Evolutionary conservation across 768 basidiomycete genomes (phyloP).

Genomic region (Podaxis sp.): DNA sequence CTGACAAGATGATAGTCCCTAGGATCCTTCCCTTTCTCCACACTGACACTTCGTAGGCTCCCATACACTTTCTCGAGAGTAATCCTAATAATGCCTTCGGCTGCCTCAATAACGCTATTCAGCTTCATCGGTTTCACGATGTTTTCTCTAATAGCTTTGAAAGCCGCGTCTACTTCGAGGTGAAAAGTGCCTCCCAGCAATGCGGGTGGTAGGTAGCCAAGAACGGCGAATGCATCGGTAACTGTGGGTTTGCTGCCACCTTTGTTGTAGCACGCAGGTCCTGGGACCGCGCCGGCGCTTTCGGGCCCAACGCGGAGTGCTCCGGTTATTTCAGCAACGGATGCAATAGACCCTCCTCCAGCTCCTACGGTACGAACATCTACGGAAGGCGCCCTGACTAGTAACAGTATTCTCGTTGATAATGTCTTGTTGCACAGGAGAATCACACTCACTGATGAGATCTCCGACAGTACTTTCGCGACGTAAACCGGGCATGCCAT

Average conservation of each 20-base stretch:
- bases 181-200: conserved; percentile 28
- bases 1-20: conserved; percentile 28
- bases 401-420: background rate
- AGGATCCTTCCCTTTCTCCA: conserved; percentile 32
- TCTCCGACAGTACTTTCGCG: conserved; percentile 29
- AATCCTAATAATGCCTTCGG: conserved; percentile 28
- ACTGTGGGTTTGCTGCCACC: conserved; percentile 30
- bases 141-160: conserved; percentile 21
- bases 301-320: conserved; percentile 30
- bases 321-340: conserved; percentile 25
- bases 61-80: conserved; percentile 31
- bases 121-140: conserved; percentile 26
- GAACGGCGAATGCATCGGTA: conserved; percentile 29
- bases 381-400: conserved; percentile 27
- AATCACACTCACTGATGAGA: conserved; percentile 19
- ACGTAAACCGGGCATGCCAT: conserved; percentile 26
- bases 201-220: conserved; percentile 29
- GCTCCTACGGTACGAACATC: conserved; percentile 27
- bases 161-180: conserved; percentile 26
- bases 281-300: conserved; percentile 29
- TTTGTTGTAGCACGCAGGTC: conserved; percentile 30
- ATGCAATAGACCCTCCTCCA: conserved; percentile 21
- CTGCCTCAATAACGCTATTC: conserved; percentile 23
- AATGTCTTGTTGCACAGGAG: background rate
- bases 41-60: conserved; percentile 28